Evolutionary conservation across 192 early-diverging fungal species (phyloP).

Genomic region (Umbelopsis isabellina): DNA sequence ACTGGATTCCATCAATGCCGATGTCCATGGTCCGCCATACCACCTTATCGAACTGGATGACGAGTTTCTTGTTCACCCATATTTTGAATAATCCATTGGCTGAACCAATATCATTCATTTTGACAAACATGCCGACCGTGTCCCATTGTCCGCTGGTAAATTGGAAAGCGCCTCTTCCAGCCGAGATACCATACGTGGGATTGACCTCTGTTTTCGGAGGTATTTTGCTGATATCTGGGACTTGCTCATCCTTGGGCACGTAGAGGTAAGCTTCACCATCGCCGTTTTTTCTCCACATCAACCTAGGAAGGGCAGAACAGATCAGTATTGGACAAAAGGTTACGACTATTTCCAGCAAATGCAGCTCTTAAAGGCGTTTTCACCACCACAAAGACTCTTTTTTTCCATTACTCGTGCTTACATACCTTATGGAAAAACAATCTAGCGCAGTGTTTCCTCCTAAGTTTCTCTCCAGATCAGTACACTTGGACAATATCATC

Average conservation of each 20-base stretch:
- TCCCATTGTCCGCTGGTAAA: constrained; percentile 52
- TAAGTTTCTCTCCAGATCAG: not conserved
- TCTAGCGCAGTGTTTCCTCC: constrained; percentile 54
- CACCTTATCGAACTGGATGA: constrained; percentile 19
- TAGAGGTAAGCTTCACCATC: constrained; percentile 60
- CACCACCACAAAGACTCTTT: not conserved
- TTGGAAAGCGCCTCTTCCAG: constrained; percentile 54
- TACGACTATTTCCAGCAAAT: not conserved
- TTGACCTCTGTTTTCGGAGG: constrained; percentile 51
- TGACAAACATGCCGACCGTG: constrained; percentile 22
- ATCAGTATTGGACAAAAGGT: not conserved
- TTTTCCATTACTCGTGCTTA: constrained; percentile 28
- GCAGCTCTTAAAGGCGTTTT: not conserved
- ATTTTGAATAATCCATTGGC: constrained; percentile 18
- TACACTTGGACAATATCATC: too few relatives aligned
- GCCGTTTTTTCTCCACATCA: constrained; percentile 55
- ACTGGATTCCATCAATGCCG: constrained; percentile 16
- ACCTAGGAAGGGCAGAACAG: constrained; percentile 5
- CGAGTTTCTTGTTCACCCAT: constrained; percentile 19
- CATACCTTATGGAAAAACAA: constrained; percentile 61
- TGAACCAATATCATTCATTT: constrained; percentile 11
- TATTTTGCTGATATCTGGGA: constrained; percentile 29
- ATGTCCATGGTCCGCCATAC: constrained; percentile 22
- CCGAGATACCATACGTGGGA: constrained; percentile 49
- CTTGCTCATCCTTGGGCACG: constrained; percentile 38